These are phyloP conservation scores for Discostella stelligeroides DNA, from an alignment of 108 stramenopile species.

Conservation along the genomic window DNA sequence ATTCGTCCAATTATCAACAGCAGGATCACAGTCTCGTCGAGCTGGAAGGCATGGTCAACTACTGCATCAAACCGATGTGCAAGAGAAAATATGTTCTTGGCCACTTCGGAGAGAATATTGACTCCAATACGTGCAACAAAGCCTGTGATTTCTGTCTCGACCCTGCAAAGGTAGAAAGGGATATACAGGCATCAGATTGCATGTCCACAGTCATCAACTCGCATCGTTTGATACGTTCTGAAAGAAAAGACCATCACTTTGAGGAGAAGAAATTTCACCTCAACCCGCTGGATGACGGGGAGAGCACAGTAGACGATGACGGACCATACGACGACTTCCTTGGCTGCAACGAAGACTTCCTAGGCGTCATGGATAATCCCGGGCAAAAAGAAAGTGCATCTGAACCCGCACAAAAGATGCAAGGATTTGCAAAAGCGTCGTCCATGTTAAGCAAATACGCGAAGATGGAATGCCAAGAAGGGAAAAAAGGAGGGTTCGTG, in stretches of 20 bases:
- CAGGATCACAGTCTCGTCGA: conserved; percentile 50
- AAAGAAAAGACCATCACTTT: conserved; percentile 12
- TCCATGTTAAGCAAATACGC: conserved; percentile 60
- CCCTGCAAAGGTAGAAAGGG: conserved; percentile 55
- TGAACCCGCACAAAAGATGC: conserved; percentile 12
- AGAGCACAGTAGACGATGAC: conserved; percentile 33
- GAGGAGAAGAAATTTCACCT: conserved; percentile 24
- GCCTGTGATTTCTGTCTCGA: conserved; percentile 81
- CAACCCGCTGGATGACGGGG: conserved; percentile 35
- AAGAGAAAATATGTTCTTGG: conserved; percentile 69
- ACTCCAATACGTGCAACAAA: conserved; percentile 60
- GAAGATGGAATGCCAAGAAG: conserved; percentile 46
- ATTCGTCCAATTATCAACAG: conserved; percentile 26
- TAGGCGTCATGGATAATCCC: conserved; percentile 22
- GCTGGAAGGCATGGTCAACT: conserved; percentile 76
- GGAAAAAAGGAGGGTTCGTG: conserved; percentile 43
- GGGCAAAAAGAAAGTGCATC: conserved; percentile 18
- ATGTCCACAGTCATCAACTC: conserved; percentile 36
- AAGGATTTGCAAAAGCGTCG: conserved; percentile 61
- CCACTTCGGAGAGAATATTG: conserved; percentile 78
- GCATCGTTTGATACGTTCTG: conserved; percentile 14
- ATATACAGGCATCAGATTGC: conserved; percentile 46
- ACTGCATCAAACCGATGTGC: conserved; percentile 67
- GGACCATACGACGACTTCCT: conserved; percentile 34
- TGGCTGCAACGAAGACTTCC: conserved; percentile 26